Conservation (phyloP, 2,329 filamentous ascomycete species). For the Chaetomium sp. region DNA sequence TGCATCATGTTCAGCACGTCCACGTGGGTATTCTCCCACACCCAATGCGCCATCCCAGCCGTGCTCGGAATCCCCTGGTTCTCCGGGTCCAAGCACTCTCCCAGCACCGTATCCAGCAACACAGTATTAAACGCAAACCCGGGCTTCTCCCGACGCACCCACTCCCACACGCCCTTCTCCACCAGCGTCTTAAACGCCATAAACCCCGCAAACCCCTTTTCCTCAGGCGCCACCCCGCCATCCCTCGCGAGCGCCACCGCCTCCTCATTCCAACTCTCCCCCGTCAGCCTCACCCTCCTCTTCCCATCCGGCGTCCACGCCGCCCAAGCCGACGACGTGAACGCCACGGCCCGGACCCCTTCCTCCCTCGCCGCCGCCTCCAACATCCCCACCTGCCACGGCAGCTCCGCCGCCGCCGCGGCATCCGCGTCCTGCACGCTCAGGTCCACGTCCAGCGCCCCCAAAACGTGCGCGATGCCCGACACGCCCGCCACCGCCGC, state of each 20-base stretch:
- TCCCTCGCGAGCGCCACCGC: slow-evolving; percentile 34
- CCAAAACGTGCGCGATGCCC: slow-evolving; percentile 38
- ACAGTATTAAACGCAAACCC: slow-evolving; percentile 40
- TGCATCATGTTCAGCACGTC: slow-evolving; percentile 29
- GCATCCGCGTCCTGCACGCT: slow-evolving; percentile 32
- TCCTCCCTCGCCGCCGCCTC: slow-evolving; percentile 26
- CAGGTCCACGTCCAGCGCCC: slow-evolving; percentile 30
- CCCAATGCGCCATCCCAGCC: slow-evolving; percentile 39
- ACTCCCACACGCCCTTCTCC: slow-evolving; percentile 41
- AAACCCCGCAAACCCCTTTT: slow-evolving; percentile 36
- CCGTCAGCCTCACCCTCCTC: slow-evolving; percentile 33
- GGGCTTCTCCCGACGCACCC: slow-evolving; percentile 38
- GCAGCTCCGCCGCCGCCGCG: slow-evolving; percentile 29
- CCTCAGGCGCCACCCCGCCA: slow-evolving; percentile 17
- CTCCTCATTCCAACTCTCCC: slow-evolving; percentile 40
- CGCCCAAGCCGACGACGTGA: slow-evolving; percentile 41
- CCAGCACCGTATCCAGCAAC: slow-evolving; percentile 40
- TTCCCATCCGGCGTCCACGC: slow-evolving; percentile 37
- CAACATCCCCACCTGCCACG: slow-evolving; percentile 26
- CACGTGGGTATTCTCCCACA: slow-evolving; percentile 36
- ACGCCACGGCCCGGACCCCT: slow-evolving; percentile 38
- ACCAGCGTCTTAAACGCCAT: slow-evolving; percentile 42
- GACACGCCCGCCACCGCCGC: slow-evolving; percentile 28
- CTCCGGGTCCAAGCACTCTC: slow-evolving; percentile 37
- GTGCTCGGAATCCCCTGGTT: slow-evolving; percentile 39